A percentile compares a stretch with the other conserved stretches of the same genome.
These are phyloP conservation scores for Wickerhamomyces chambardii DNA, from an alignment of 805 yeast genomes.

Conservation along the genomic window DNA sequence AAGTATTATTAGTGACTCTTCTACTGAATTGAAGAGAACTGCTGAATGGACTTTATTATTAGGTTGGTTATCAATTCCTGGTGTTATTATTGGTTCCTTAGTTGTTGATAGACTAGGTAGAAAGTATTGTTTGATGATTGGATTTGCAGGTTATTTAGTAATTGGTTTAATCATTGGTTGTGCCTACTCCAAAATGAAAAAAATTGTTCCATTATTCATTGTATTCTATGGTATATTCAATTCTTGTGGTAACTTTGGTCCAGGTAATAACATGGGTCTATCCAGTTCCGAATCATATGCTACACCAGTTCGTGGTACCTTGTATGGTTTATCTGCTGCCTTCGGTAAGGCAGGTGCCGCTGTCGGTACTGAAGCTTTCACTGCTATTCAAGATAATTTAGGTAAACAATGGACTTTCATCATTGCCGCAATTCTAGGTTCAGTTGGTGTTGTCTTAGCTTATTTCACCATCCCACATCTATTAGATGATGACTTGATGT, in stretches of 20 bases:
- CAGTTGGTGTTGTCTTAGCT: constrained; percentile 52
- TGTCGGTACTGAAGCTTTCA: constrained; percentile 65
- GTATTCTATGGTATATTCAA: constrained; percentile 69
- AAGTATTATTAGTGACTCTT: constrained; percentile 28
- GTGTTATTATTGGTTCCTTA: constrained; percentile 61
- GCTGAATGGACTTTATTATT: constrained; percentile 72
- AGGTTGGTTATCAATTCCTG: constrained; percentile 61
- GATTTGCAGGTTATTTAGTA: constrained; percentile 62
- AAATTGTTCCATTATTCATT: constrained; percentile 55
- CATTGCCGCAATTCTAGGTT: constrained; percentile 68
- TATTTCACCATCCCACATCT: constrained; percentile 60
- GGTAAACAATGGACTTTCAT: constrained; percentile 74
- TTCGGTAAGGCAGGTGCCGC: constrained; percentile 84
- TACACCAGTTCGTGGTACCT: constrained; percentile 69
- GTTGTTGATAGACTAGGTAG: constrained; percentile 59
- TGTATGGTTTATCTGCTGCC: constrained; percentile 72
- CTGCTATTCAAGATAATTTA: constrained; percentile 53
- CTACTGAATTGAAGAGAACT: constrained; percentile 36
- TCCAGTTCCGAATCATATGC: constrained; percentile 62
- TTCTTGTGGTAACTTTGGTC: constrained; percentile 67
- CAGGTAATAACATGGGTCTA: constrained; percentile 71
- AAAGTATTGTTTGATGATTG: constrained; percentile 61
- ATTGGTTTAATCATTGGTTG: constrained; percentile 67
- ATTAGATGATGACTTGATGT: constrained; percentile 57
- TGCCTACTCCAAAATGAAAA: constrained; percentile 44